These are phyloP conservation scores for Cladosporium phlei DNA, from an alignment of 2,329 filamentous ascomycete species.

Conservation along the genomic window DNA sequence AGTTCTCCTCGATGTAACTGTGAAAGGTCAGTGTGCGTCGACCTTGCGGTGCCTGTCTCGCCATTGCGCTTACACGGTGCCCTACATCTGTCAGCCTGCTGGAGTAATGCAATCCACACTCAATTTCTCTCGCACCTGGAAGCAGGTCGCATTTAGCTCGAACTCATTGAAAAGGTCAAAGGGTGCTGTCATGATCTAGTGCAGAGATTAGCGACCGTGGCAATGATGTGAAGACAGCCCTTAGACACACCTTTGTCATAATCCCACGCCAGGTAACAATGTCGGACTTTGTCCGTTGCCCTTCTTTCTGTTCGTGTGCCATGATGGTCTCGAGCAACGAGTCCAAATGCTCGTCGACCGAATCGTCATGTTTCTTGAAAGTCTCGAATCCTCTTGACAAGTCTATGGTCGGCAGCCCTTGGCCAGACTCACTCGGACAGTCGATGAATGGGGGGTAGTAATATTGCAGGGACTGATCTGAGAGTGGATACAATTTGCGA, in stretches of 20 bases:
- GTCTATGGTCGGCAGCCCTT: slow-evolving; percentile 55
- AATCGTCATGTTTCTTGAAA: slow-evolving; percentile 79
- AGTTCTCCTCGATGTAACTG: slow-evolving; percentile 93
- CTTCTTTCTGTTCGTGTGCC: slow-evolving; percentile 64
- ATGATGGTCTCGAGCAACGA: slow-evolving; percentile 73
- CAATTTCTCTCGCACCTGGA: slow-evolving; percentile 60
- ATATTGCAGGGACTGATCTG: slow-evolving; percentile 76
- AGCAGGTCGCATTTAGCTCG: slow-evolving; percentile 91
- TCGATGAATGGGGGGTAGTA: slow-evolving; percentile 65
- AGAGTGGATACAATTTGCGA: slow-evolving; percentile 65
- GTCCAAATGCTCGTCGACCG: slow-evolving; percentile 80
- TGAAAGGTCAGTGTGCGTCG: slow-evolving; percentile 10
- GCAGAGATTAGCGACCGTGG: slow-evolving; percentile 6
- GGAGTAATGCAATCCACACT: neutral
- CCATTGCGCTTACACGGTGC: slow-evolving; percentile 34
- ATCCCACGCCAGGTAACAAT: slow-evolving; percentile 93
- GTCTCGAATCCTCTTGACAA: slow-evolving; percentile 75
- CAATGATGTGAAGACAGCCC: neutral
- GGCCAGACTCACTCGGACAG: slow-evolving; percentile 18
- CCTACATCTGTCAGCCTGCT: slow-evolving; percentile 17
- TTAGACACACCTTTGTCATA: slow-evolving; percentile 77
- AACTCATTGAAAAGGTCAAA: slow-evolving; percentile 85
- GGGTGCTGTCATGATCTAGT: slow-evolving; percentile 77
- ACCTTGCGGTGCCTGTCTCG: neutral
- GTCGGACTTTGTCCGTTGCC: slow-evolving; percentile 61